Evolutionary conservation across 1,284 basidiomycete species (phyloP), one percentile per base, ranked within the genome.

Genomic region (Pseudozyma thailandica): DNA sequence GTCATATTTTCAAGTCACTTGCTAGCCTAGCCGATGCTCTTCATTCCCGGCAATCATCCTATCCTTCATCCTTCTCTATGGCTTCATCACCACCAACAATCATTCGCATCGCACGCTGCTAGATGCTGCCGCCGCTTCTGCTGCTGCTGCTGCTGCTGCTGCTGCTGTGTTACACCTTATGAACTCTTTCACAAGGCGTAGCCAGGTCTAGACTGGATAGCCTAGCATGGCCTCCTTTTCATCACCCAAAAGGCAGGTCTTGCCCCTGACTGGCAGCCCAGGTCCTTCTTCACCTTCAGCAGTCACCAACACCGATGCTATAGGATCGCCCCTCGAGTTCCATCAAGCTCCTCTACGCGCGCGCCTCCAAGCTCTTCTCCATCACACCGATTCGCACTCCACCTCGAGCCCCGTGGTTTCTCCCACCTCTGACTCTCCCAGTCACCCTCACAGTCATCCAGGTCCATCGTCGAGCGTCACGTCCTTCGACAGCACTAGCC

Each of bases 401-500:
- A 45, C 41, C 57, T 60, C 64, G 3, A 66, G 64, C 31, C 64
- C 64, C 10, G 52, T 52, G 28, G 41, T 56, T 4, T 66, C 64
- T 28, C 57, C 57, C 7, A 39, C 53, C 21, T 66, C 64, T 25
- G 57, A 66, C 21, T 45, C 57, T 16, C 49, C 44, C 2, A 66
- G 57, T 20, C 57, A 60, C 12, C 45, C 51, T 28, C 52, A 30
- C 15, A 55, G 39, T 15, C 39, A 42, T 4, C 13, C 28, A 15
- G 52, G 52, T 25, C 39, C 64, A 4, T 33, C 46, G 26, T 60
- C 57, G 2, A 66, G 64, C 46, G 51, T 57, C 2, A 66, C 64
- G 2, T 66, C 64, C 6, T 39, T 66, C 15, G 30, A 55, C 8
- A 66, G 53, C 25, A 42, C 27, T 15, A 48, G 13, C 13, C 26